Conservation (phyloP, 2,329 filamentous ascomycete species). For the Grosmannia clavigera region DNA sequence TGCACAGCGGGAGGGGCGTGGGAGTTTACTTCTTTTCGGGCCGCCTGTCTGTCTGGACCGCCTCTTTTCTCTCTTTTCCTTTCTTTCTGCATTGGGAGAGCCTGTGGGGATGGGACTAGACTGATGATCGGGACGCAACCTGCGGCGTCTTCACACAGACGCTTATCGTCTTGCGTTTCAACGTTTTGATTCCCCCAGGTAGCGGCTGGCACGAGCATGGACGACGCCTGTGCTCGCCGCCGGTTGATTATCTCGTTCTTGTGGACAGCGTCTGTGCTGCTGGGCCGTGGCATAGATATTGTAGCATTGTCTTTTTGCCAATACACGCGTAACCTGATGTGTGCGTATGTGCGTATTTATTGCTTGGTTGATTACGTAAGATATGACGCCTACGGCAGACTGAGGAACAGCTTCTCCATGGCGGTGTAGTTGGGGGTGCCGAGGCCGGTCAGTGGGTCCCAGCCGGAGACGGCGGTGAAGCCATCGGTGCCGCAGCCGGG, state of each 20-base stretch:
- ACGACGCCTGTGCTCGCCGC: no score
- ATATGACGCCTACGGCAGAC: conserved; percentile 11
- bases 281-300: no score
- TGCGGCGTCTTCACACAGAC: neutral
- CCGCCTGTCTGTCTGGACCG: neutral
- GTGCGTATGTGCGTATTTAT: no score
- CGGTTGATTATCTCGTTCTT: no score
- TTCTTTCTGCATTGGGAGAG: conserved; percentile 1
- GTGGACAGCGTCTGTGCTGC: no score
- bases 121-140: neutral
- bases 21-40: conserved; percentile 8
- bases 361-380: no score
- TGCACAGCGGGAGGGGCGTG: neutral
- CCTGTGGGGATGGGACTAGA: neutral
- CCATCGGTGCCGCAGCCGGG: conserved; percentile 21
- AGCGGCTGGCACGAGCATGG: conserved; percentile 1
- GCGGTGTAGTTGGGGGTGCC: conserved; percentile 21
- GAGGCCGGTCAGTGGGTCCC: conserved; percentile 16
- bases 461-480: conserved; percentile 17
- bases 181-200: neutral
- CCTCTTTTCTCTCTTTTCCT: neutral
- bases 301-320: no score
- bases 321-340: no score
- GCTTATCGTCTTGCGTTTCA: no score
- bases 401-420: conserved; percentile 16